Evolutionary conservation across 2,329 filamentous ascomycete species (phyloP), one percentile per base, ranked within the genome.

Genomic region (Fusarium proliferatum): DNA sequence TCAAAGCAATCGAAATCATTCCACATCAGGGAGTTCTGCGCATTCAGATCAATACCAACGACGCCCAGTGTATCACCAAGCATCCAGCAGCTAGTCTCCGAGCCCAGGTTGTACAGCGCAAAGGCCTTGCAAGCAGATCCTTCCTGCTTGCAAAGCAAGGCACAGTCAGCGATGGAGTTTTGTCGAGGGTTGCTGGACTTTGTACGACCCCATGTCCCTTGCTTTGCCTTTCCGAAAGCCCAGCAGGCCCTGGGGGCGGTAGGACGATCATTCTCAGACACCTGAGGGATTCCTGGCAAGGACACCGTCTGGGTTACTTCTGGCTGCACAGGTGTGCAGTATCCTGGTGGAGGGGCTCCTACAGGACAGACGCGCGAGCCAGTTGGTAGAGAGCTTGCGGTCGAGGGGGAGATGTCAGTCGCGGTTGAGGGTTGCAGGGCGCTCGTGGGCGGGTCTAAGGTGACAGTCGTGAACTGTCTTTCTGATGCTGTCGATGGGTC

Each of bases 161-260:
- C 67, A n/a, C 69, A 72, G 19, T 72, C 69, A 8, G 33, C 67
- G 6, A 71, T 53, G 10, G 69, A 60, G 21, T 72, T 71, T 6
- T 72, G 69, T 12, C 58, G 34, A 4, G 53, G 62, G 1, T 58
- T 26, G 11, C 39, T 46, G 5, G 11, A n/a, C 5, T n/a, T 67
- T 4, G 59, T 19, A 0, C 58, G 69, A 0, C 67, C 69, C 67
- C 67, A 72, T 3, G 19, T 23, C 1, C 69, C 69, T 0, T 5
- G 21, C 9, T 71, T 71, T 7, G 52, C 48, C 0, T 15, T 17
- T 2, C 69, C 69, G n/a, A 45, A 46, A 1, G 67, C 62, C 62
- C 69, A 71, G 21, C 69, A 71, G 11, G 48, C 57, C 1, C 61
- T 33, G 0, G 66, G 64, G 3, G 58, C 64, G 6, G 17, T 28